Conservation (phyloP, 352 stramenopile genomes). For the Phytophthora melonis region DNA sequence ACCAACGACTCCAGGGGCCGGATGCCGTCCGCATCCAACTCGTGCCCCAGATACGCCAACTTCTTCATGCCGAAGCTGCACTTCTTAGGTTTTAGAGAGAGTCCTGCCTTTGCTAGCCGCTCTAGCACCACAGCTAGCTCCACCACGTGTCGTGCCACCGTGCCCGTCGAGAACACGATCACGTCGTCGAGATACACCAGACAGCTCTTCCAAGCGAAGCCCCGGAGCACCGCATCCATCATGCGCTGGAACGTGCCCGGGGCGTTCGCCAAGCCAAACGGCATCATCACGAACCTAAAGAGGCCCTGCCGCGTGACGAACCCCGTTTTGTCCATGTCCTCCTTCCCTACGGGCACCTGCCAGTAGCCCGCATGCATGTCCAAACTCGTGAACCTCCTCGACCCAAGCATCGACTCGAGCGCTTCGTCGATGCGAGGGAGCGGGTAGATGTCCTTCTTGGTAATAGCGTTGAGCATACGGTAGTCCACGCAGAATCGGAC, state of each 20-base stretch:
- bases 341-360: background rate
- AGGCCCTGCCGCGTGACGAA: background rate
- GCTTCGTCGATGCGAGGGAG: background rate
- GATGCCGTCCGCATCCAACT: background rate
- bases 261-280: no score
- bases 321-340: background rate
- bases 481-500: background rate
- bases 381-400: no score
- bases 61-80: background rate
- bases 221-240: no score
- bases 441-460: background rate
- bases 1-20: background rate
- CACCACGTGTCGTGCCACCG: no score
- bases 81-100: background rate
- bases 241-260: no score
- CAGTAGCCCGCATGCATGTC: no score
- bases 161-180: no score
- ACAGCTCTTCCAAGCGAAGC: no score
- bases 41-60: background rate
- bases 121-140: no score
- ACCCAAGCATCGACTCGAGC: background rate
- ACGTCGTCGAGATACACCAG: no score
- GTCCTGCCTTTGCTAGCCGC: background rate
- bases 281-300: background rate
- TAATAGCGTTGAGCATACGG: background rate